Percentiles rank a stretch among this genome's conserved stretches.
These are phyloP conservation scores for Colletotrichum sojae DNA, from an alignment of 2,329 filamentous ascomycete genomes.

Conservation along the genomic window DNA sequence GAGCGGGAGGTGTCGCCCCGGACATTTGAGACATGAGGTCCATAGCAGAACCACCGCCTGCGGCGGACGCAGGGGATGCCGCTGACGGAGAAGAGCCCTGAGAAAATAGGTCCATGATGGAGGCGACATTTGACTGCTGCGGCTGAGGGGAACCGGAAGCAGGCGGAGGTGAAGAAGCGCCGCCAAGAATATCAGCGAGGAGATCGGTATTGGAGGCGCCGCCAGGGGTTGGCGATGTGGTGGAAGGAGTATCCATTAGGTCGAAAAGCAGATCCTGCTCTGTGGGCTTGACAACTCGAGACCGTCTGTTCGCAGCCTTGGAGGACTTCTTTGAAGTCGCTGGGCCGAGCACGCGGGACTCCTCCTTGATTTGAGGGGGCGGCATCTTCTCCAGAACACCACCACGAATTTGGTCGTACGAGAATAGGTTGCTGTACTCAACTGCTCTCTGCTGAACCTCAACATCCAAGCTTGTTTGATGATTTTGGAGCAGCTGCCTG, in stretches of 20 bases:
- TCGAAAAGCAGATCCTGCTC: slow-evolving; percentile 94
- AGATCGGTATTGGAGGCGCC: slow-evolving; percentile 84
- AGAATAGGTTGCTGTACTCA: slow-evolving; percentile 96
- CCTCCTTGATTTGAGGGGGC: slow-evolving; percentile 94
- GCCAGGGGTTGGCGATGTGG: slow-evolving; percentile 63
- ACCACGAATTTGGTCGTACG: slow-evolving; percentile 85
- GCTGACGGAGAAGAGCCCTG: slow-evolving; percentile 46
- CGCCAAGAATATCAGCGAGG: slow-evolving; percentile 91
- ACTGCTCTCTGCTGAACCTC: slow-evolving; percentile 97
- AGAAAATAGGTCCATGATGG: slow-evolving; percentile 92
- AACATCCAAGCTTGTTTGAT: slow-evolving; percentile 91
- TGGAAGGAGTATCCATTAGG: slow-evolving; percentile 83
- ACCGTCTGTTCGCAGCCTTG: slow-evolving; percentile 79
- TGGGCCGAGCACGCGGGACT: slow-evolving; percentile 90
- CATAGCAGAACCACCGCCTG: slow-evolving; percentile 52
- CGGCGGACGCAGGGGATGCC: slow-evolving; percentile 52
- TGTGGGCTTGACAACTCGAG: slow-evolving; percentile 84
- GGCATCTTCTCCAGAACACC: slow-evolving; percentile 99
- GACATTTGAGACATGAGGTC: slow-evolving; percentile 64
- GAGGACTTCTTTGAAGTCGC: slow-evolving; percentile 74
- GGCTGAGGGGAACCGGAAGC: slow-evolving; percentile 64
- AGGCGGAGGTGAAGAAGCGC: slow-evolving; percentile 67
- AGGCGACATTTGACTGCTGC: slow-evolving; percentile 70
- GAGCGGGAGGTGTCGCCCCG: slow-evolving; percentile 53
- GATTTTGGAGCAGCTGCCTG: slow-evolving; percentile 80